These are phyloP conservation scores for Cudoniella acicularis DNA, from an alignment of 495 filamentous ascomycete genomes.

Conservation along the genomic window DNA sequence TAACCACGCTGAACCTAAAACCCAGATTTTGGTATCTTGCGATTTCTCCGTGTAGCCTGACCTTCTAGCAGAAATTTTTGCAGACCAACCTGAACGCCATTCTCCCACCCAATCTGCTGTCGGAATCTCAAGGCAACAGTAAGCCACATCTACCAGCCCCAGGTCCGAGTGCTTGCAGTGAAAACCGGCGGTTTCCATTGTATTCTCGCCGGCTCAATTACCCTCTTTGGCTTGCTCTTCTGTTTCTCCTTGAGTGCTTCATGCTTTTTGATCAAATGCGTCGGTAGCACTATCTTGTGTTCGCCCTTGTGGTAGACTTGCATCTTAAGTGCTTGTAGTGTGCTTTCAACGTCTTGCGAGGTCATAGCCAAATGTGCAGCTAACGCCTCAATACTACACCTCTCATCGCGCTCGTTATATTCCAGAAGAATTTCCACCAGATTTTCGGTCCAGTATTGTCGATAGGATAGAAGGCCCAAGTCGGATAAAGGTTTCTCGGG, in stretches of 20 bases:
- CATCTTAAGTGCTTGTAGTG: constrained; percentile 89
- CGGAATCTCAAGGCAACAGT: not conserved
- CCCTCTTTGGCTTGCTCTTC: constrained; percentile 65
- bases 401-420: constrained; percentile 53
- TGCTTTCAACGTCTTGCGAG: constrained; percentile 89
- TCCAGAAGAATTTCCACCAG: constrained; percentile 79
- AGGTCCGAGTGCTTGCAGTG: constrained; percentile 80
- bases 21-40: no score
- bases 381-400: constrained; percentile 77
- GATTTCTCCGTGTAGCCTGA: no score
- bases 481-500: constrained; percentile 96
- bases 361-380: constrained; percentile 85
- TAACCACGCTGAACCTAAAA: no score
- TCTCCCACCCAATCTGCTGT: not conserved
- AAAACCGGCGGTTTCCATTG: constrained; percentile 97
- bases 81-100: not conserved
- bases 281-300: constrained; percentile 83
- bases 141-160: constrained; percentile 86
- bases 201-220: constrained; percentile 72
- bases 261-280: constrained; percentile 61
- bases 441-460: constrained; percentile 95
- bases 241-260: constrained; percentile 66
- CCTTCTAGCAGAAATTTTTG: not conserved
- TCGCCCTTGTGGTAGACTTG: constrained; percentile 89
- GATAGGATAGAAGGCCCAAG: constrained; percentile 84